phyloP scores from a whole-genome alignment of 129 eudicot species.

The Flaveria robusta region DNA sequence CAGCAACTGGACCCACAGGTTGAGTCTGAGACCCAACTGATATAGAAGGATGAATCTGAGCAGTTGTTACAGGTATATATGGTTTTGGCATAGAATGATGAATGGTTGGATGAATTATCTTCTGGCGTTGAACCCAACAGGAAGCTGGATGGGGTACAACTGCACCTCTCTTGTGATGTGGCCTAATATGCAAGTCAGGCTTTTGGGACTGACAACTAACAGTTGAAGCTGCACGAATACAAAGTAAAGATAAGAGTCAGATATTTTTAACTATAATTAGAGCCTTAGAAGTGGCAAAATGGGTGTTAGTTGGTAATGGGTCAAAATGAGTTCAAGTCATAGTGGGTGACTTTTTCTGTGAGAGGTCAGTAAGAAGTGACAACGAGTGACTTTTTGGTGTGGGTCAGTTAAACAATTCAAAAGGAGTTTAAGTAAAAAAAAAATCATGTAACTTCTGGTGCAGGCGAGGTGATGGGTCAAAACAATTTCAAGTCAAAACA shows the following conservation, averaged over 20 bases:
- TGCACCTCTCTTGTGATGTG: conserved; percentile 52
- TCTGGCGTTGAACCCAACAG: conserved; percentile 52
- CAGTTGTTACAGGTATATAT: background rate
- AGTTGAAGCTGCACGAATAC: conserved; percentile 25
- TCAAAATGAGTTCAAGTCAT: background rate
- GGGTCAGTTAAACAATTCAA: background rate
- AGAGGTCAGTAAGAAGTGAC: background rate
- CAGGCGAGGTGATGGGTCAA: background rate
- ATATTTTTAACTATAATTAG: background rate
- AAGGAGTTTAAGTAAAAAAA: background rate
- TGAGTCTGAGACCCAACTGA: conserved; percentile 10
- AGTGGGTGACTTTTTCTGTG: background rate
- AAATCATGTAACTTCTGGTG: background rate
- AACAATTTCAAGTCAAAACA: background rate
- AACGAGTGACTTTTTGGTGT: background rate
- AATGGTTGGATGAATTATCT: conserved; percentile 31
- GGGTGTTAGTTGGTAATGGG: background rate
- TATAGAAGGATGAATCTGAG: conserved; percentile 11
- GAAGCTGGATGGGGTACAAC: conserved; percentile 44
- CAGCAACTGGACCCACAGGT: conserved; percentile 17
- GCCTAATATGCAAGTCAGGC: conserved; percentile 17
- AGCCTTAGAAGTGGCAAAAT: background rate
- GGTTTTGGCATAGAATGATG: conserved; percentile 22
- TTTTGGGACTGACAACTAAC: conserved; percentile 24
- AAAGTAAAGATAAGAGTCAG: conserved; percentile 10